These are phyloP conservation scores for Phytophthora constricta DNA, from an alignment of 352 stramenopile genomes.

Conservation along the genomic window DNA sequence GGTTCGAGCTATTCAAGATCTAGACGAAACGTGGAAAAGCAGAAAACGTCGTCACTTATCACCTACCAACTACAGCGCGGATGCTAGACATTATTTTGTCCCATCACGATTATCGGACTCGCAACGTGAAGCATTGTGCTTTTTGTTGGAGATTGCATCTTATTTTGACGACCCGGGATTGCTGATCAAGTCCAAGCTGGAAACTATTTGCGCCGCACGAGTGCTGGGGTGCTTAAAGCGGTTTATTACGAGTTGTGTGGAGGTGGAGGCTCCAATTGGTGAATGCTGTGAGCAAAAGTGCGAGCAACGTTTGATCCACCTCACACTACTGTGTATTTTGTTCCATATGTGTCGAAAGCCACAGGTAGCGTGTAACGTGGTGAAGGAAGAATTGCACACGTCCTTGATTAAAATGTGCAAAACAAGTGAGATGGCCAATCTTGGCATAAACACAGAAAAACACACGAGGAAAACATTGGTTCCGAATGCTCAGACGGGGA, in stretches of 20 bases:
- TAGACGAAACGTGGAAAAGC: conserved; percentile 42
- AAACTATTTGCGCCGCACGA: conserved; percentile 44
- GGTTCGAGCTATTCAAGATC: conserved; percentile 46
- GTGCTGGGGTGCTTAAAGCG: conserved; percentile 46
- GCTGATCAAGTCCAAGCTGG: conserved; percentile 21
- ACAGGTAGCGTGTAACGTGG: conserved; percentile 36
- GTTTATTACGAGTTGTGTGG: conserved; percentile 26
- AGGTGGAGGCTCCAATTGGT: conserved; percentile 7
- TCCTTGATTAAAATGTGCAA: conserved; percentile 50
- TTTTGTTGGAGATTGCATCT: conserved; percentile 37
- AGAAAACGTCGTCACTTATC: neutral
- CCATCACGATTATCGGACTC: conserved; percentile 11
- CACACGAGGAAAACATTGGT: neutral
- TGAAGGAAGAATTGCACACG: conserved; percentile 48
- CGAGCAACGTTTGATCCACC: conserved; percentile 31
- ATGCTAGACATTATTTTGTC: neutral
- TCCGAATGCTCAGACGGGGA: neutral
- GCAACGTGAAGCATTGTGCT: conserved; percentile 33
- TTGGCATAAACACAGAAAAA: neutral
- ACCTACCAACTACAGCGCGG: neutral
- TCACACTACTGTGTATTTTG: conserved; percentile 43
- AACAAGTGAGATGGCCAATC: neutral
- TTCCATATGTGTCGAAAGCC: conserved; percentile 48
- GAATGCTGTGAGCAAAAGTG: conserved; percentile 35
- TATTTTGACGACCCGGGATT: conserved; percentile 25